Base-by-base conservation (phyloP, 371 early-diverging fungal species). In the Apophysomyces sp. region DNA sequence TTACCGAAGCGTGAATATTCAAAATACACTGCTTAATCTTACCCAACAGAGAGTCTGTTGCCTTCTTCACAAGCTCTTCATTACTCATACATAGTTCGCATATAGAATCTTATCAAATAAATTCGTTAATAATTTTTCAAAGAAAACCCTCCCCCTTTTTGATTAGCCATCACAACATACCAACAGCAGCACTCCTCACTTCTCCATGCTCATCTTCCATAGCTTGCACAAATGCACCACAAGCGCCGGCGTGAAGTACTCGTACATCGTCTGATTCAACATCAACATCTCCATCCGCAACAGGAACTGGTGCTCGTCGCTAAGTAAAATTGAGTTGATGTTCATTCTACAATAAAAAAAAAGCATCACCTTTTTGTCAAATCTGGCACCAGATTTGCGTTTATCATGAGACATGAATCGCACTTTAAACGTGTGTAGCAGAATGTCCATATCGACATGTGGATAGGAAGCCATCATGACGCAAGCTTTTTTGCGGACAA, bases 161-260 rank as follows among this genome's bases (percentile, higher is more conserved):
- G 26, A 30, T 5, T 21, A 12, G 9, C n/a, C 1, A 28, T 8
- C 13, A 21, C n/a, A 16, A 18, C 66, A 66, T 76, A 91, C 92
- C 87, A 30, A 92, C 91, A 3, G 95, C 86, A 0, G 94, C 92
- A 62, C 86, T 83, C 41, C 96, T 82, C 36, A 97, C 97, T 57
- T 89, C 91, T 60, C 89, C 86, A 71, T 83, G 93, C 68, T 96
- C 94, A 68, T 97, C 97, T 66, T 97, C 97, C 16, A 95, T 74
- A 15, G 93, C 95, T 66, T 94, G 95, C 12, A 97, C 88, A 77
- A 97, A 95, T 0, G 94, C 94, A 21, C 97, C 97, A 63, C 91
- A 85, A 0, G 90, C 89, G 7, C 91, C 90, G 1, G 92, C 84
- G 61, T 89, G 89, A 58, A 90, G 65, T 2, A 91, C 61, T 31